Base-by-base conservation (phyloP, 164 flowering plant genomes). In the Stephania cephalantha region DNA sequence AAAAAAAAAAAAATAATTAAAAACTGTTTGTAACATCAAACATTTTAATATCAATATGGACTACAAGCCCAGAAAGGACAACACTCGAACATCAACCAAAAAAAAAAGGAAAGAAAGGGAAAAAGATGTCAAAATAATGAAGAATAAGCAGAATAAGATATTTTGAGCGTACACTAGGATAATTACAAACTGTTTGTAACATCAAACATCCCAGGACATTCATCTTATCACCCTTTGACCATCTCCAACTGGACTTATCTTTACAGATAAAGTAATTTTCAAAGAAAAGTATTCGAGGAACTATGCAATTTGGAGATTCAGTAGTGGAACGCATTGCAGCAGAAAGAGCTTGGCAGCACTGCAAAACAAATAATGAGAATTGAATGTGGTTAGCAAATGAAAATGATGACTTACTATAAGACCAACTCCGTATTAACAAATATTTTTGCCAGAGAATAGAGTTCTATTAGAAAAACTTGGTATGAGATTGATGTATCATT, bases 161-260 rank as follows among this genome's bases (percentile, higher is more conserved):
- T 71, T 61, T 46, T 76, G 53, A 71, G 79, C 97, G 68, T 90
- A 93, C 99, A 79, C 78, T 89, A 72, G 80, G 84, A 80, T 79
- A 86, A 80, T 77, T 85, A 79, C 90, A 95, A 75, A 95, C 73
- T 55, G 86, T 79, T 80, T 95, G 99, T 76, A 95, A 82, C 79
- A 95, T 91, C 84, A 93, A 69, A 80, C 97, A 91, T 55, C 99
- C 99, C 83, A 91, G 78, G 72, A 87, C 80, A 81, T 91, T 90
- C 84, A 92, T 87, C 86, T 81, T 90, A 25, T 44, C 81, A 73
- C 90, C 90, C 78, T 73, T 79, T 22, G 85, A 78, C 97, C 97
- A 95, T 31, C 77, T 84, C 97, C 97, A 95, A 68, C 76, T 86
- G 15, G 89, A 71, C 74, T 86, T 88, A 20, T 90, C 94, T 72